These are phyloP conservation scores for Penicillium subrubescens DNA, from an alignment of 495 filamentous ascomycete species.

Conservation along the genomic window DNA sequence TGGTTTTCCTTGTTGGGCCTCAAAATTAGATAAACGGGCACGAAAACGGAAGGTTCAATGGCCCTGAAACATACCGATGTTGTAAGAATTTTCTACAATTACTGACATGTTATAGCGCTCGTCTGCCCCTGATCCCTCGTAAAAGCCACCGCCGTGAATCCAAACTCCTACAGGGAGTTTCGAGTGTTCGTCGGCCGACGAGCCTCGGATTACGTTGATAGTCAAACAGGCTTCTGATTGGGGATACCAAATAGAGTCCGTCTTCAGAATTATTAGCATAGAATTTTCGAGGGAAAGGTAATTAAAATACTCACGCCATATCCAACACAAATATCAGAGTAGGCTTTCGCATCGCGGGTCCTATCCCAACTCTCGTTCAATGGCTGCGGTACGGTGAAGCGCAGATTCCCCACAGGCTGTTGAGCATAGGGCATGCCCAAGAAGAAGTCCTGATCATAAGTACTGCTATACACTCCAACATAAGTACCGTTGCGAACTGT, in stretches of 20 bases:
- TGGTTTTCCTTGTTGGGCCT: constrained; percentile 44
- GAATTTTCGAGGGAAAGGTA: no score
- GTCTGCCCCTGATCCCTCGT: constrained; percentile 49
- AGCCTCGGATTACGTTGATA: constrained; percentile 54
- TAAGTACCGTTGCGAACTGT: constrained; percentile 43
- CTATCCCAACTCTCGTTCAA: constrained; percentile 48
- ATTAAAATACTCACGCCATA: constrained; percentile 41
- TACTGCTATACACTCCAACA: constrained; percentile 32
- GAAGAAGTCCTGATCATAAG: constrained; percentile 49
- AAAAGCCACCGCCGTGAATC: constrained; percentile 64
- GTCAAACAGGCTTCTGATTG: constrained; percentile 57
- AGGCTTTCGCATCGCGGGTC: constrained; percentile 45
- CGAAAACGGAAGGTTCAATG: no score
- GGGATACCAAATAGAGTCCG: constrained; percentile 49
- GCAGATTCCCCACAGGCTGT: constrained; percentile 43
- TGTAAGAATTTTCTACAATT: constrained; percentile 52
- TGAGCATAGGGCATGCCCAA: constrained; percentile 52
- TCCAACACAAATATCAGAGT: constrained; percentile 53
- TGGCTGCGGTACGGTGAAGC: constrained; percentile 50
- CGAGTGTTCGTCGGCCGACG: constrained; percentile 34
- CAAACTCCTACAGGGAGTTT: constrained; percentile 54
- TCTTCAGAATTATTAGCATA: constrained; percentile 4
- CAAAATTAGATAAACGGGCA: neutral
- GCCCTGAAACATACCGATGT: constrained; percentile 43
- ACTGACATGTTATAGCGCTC: constrained; percentile 56